Base-by-base conservation (phyloP, 2,329 filamentous ascomycete genomes). In the Alternaria sp. region DNA sequence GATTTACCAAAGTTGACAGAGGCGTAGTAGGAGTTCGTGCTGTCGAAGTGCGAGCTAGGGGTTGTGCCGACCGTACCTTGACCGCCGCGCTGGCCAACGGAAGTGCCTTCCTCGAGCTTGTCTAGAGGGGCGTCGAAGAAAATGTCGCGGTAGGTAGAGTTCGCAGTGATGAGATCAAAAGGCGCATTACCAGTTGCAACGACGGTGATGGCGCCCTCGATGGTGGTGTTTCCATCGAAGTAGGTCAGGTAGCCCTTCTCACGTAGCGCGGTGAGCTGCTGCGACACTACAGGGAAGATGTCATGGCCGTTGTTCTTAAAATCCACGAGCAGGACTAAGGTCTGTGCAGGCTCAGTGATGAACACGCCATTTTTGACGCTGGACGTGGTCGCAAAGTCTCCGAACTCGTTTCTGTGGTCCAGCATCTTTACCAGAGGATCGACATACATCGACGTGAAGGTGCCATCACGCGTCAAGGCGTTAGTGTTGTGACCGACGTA, bases 1-100 rank as follows among this genome's bases (percentile, higher is more conserved):
- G 83, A 74, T 4, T 75, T 70, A 18, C 75, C 78, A 70, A 92
- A 89, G 16, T 85, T 84, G 3, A 84, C 83, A 49, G 86, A 89
- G 18, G 89, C 87, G 74, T 91, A 92, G 77, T 87, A 89, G 4
- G 87, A 90, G 74, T 90, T 92, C 18, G 79, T 78, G 0, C 75
- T 74, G 64, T 81, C 78, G 28, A 81, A 77, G 3, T 69, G 70
- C 32, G 80, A 78, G 3, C 73, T 62, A 2, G 70, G 68, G 1
- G 76, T 68, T 43, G 80, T 79, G 52, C 80, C 80, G 52, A 81
- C 79, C 16, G 77, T 74, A 56, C 84, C 85, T 74, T 86, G 84
- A 25, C 82, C 81, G 9, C 61, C 59, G 12, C 41, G 49, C 11
- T 20, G 44, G 32, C 16, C 16, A 36, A 14, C 12, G 43, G 40